These are phyloP conservation scores for Phlebiopsis gigantea DNA, from an alignment of 768 basidiomycete genomes.

Conservation along the genomic window DNA sequence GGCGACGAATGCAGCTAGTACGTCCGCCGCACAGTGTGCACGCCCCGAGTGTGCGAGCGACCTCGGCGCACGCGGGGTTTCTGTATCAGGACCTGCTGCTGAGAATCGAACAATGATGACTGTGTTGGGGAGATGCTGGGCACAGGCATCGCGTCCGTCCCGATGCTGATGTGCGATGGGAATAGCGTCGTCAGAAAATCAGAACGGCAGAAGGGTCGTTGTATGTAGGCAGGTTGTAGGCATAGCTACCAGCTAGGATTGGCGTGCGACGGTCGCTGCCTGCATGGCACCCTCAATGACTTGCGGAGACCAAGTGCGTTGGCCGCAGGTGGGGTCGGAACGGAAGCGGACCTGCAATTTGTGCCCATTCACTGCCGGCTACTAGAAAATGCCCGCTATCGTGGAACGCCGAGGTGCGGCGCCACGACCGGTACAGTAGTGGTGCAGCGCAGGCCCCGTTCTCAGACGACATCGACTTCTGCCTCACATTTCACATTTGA, in stretches of 20 bases:
- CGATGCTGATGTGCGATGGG: neutral
- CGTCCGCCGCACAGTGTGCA: neutral
- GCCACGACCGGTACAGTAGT: neutral
- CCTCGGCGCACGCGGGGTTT: neutral
- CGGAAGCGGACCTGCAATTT: neutral
- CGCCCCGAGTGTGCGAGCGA: neutral
- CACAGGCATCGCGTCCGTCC: neutral
- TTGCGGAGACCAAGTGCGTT: neutral
- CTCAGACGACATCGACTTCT: neutral
- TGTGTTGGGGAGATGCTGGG: neutral
- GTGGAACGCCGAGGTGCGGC: neutral
- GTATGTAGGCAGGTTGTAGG: too few species aligned
- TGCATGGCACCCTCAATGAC: neutral
- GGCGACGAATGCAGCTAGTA: neutral
- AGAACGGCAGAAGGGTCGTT: too few species aligned
- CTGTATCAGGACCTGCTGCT: neutral
- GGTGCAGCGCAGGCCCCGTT: neutral
- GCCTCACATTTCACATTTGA: neutral
- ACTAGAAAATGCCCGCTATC: neutral
- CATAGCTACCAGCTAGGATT: too few species aligned
- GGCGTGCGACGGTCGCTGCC: neutral
- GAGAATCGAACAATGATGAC: neutral
- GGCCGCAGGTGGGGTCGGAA: neutral
- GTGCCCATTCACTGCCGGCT: neutral
- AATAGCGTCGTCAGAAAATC: too few species aligned